These are phyloP conservation scores for Darksidea phi DNA, from an alignment of 495 filamentous ascomycete genomes.

Conservation along the genomic window DNA sequence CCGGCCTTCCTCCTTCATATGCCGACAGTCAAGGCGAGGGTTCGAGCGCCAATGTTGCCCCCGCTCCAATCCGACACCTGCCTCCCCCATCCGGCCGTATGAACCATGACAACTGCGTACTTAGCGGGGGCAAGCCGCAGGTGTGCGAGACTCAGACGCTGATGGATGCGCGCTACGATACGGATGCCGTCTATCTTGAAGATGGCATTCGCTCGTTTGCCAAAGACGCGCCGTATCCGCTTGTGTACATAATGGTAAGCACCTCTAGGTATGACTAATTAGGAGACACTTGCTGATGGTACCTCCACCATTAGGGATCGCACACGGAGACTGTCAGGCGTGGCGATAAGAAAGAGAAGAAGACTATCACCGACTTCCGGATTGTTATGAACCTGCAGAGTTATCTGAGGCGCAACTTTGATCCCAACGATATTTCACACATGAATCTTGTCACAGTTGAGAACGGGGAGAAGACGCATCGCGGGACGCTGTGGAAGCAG, in stretches of 20 bases:
- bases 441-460: conserved; percentile 32
- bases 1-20: conserved; percentile 37
- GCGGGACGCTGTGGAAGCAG: conserved; percentile 36
- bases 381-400: conserved; percentile 53
- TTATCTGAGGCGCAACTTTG: conserved; percentile 42
- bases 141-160: conserved; percentile 24
- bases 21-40: conserved; percentile 30
- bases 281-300: no score
- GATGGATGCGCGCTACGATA: conserved; percentile 42
- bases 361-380: conserved; percentile 52
- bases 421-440: neutral
- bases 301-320: no score
- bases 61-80: conserved; percentile 19
- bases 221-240: conserved; percentile 35
- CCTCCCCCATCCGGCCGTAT: conserved; percentile 16
- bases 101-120: conserved; percentile 8
- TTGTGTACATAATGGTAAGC: conserved; percentile 49
- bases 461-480: conserved; percentile 39
- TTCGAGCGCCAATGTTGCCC: neutral
- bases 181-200: conserved; percentile 46
- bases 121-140: conserved; percentile 7
- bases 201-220: conserved; percentile 42
- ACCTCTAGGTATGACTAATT: no score
- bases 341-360: conserved; percentile 48
- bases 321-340: conserved; percentile 50